These are phyloP conservation scores for Xylogone sp. DNA, from an alignment of 2,329 filamentous ascomycete species.

Conservation along the genomic window DNA sequence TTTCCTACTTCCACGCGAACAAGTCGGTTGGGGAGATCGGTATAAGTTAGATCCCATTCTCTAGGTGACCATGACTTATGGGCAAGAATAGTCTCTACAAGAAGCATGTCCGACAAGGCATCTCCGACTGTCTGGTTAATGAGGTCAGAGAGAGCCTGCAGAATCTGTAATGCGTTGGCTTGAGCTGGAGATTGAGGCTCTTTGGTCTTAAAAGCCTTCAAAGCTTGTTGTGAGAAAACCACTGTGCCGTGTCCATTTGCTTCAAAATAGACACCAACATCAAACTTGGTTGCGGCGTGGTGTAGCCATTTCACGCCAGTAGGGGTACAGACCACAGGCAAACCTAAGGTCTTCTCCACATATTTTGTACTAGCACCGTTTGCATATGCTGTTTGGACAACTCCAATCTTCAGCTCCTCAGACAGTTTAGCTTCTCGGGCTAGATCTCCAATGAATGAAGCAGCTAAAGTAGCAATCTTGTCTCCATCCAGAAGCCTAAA, in stretches of 20 bases:
- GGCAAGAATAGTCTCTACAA: constrained; percentile 93
- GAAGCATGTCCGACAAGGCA: constrained; percentile 89
- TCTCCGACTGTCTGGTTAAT: constrained; percentile 99
- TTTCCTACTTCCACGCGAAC: constrained; percentile 86
- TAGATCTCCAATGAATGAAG: constrained; percentile 89
- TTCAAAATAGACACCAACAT: constrained; percentile 97
- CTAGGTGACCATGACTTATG: constrained; percentile 89
- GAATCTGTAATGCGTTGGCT: constrained; percentile 80
- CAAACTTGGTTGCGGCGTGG: constrained; percentile 91
- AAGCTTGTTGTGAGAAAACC: constrained; percentile 82
- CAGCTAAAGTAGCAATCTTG: constrained; percentile 90
- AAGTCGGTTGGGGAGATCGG: constrained; percentile 91
- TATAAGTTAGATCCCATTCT: constrained; percentile 92
- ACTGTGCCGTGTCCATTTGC: constrained; percentile 97
- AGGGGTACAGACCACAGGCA: constrained; percentile 88
- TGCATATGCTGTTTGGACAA: constrained; percentile 96
- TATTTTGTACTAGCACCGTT: constrained; percentile 94
- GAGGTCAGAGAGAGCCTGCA: constrained; percentile 78
- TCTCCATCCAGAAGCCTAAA: constrained; percentile 96
- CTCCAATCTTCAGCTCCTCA: constrained; percentile 81
- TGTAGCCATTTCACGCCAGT: constrained; percentile 98
- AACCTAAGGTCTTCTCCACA: constrained; percentile 79
- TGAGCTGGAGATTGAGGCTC: constrained; percentile 89
- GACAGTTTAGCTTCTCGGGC: constrained; percentile 74
- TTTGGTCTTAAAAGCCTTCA: constrained; percentile 72